Evolutionary conservation across 1,139 yeast genomes (phyloP).

Genomic region (Geotrichum klebahnii): DNA sequence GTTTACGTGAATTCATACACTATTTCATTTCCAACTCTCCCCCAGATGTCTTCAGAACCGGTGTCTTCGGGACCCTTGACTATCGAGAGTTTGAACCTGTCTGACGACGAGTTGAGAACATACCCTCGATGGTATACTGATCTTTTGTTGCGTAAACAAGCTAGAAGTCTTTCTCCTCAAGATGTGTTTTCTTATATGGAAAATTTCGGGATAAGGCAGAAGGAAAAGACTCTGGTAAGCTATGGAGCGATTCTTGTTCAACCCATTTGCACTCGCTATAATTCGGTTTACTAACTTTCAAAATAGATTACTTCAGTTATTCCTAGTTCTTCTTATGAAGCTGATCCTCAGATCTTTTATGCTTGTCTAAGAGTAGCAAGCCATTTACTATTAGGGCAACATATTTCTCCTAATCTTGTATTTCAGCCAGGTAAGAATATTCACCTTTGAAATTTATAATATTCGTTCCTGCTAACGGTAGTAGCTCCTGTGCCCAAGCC

Average conservation of each 20-base stretch:
- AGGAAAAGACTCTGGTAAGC: constrained; percentile 32
- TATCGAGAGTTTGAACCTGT: constrained; percentile 37
- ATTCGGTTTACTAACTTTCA: not conserved
- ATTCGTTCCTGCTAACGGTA: constrained; percentile 24
- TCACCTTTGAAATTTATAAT: constrained; percentile 14
- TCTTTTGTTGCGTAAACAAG: constrained; percentile 39
- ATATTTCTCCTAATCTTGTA: constrained; percentile 31
- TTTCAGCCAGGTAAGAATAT: constrained; percentile 30
- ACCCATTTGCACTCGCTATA: not conserved
- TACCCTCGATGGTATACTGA: constrained; percentile 47
- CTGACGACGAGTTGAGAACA: constrained; percentile 41
- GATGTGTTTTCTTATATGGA: constrained; percentile 41
- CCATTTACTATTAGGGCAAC: constrained; percentile 39
- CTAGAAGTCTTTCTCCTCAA: constrained; percentile 37
- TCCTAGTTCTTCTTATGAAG: constrained; percentile 34
- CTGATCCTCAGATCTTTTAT: constrained; percentile 43
- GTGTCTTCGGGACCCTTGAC: constrained; percentile 18
- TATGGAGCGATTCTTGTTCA: not conserved
- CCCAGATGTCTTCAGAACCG: constrained; percentile 13
- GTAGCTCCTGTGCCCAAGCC: constrained; percentile 40
- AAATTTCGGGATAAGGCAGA: constrained; percentile 40
- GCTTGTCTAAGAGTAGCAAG: constrained; percentile 41
- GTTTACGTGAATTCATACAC: not conserved
- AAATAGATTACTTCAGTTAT: constrained; percentile 32
- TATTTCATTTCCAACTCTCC: not conserved